Evolutionary conservation across 2,329 filamentous ascomycete species (phyloP).

Genomic region (Ramularia collo-cygni): DNA sequence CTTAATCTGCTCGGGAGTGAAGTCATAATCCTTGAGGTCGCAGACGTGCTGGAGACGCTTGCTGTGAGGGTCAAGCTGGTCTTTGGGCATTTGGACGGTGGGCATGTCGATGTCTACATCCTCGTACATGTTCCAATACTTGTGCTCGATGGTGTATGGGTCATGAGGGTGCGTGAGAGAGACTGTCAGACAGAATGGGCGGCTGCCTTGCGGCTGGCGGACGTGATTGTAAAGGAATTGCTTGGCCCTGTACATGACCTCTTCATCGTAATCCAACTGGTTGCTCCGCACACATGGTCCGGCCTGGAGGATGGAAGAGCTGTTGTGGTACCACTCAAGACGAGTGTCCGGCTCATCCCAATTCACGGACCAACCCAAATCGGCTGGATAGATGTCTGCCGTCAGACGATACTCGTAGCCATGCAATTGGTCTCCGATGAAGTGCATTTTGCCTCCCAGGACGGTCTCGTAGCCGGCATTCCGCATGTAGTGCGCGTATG

Average conservation of each 20-base stretch:
- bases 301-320: constrained; percentile 85
- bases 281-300: constrained; percentile 86
- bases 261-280: constrained; percentile 92
- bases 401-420: constrained; percentile 89
- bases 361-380: constrained; percentile 91
- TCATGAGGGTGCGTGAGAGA: constrained; percentile 93
- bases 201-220: constrained; percentile 63
- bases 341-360: constrained; percentile 83
- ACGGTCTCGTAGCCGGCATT: constrained; percentile 81
- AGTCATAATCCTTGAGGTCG: constrained; percentile 76
- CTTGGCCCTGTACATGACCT: constrained; percentile 85
- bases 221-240: constrained; percentile 90
- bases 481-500: constrained; percentile 87
- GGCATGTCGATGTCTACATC: constrained; percentile 80
- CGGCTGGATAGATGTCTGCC: constrained; percentile 91
- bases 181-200: constrained; percentile 82
- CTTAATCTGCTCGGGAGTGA: constrained; percentile 80
- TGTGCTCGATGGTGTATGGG: constrained; percentile 86
- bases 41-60: constrained; percentile 79
- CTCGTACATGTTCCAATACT: constrained; percentile 91
- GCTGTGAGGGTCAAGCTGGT: constrained; percentile 80
- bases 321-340: constrained; percentile 94
- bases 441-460: constrained; percentile 95
- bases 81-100: constrained; percentile 67
- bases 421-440: constrained; percentile 89